Percentiles rank a stretch among this genome's conserved stretches.
phyloP scores from a whole-genome alignment of 2,329 filamentous ascomycete species.

The Bretziella fagacearum region DNA sequence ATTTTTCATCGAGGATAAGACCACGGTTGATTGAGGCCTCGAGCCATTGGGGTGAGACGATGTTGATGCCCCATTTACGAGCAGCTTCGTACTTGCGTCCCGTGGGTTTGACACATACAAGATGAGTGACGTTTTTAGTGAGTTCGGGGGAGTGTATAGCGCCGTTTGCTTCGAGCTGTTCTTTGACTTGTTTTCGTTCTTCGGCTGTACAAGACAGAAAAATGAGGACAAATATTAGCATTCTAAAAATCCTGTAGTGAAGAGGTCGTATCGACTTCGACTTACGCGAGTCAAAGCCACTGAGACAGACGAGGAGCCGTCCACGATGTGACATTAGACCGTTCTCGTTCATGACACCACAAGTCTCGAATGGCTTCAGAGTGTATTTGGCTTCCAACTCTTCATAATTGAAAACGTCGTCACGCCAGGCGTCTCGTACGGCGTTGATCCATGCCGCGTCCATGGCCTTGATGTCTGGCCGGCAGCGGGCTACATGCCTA shows the following conservation, averaged over 20 bases:
- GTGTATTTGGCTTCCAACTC: constrained; percentile 50
- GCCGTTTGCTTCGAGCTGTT: constrained; percentile 50
- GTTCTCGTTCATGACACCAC: constrained; percentile 26
- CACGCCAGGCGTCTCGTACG: constrained; percentile 63
- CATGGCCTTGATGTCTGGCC: constrained; percentile 73
- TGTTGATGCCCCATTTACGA: constrained; percentile 61
- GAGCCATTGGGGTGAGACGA: constrained; percentile 75
- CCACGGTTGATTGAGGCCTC: constrained; percentile 65
- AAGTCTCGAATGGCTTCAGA: constrained; percentile 44
- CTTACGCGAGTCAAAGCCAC: constrained; percentile 37
- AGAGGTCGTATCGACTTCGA: no score
- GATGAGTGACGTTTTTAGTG: constrained; percentile 69
- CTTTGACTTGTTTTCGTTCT: constrained; percentile 53
- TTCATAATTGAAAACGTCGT: constrained; percentile 59
- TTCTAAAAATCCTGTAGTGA: background rate
- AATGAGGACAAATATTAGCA: background rate
- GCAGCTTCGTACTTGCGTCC: constrained; percentile 86
- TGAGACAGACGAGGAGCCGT: constrained; percentile 35
- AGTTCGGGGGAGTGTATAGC: constrained; percentile 79
- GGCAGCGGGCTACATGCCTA: constrained; percentile 78
- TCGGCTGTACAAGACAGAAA: constrained; percentile 28
- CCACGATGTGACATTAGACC: constrained; percentile 21
- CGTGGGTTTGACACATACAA: constrained; percentile 61
- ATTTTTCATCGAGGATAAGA: constrained; percentile 78
- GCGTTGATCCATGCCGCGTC: constrained; percentile 71